Base-by-base conservation (phyloP, 306 rosid genomes). In the peach (Prunus persica) region DNA sequence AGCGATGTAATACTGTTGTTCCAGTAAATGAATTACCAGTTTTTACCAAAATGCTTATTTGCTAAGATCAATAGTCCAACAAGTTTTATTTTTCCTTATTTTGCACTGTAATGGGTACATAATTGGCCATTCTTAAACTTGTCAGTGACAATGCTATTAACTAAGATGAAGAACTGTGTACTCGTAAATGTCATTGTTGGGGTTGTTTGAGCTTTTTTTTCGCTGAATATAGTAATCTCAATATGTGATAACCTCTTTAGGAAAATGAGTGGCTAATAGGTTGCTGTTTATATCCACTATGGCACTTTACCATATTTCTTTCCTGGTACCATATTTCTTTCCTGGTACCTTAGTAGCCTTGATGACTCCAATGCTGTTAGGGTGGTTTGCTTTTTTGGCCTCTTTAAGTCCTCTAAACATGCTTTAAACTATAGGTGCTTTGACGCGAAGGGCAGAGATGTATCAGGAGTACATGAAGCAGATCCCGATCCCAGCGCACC, bases 381-480 rank as follows among this genome's bases (percentile, higher is more conserved):
- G 34, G n/a, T 34, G 2, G 12, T 2, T 27, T 16, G 76, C 38
- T 55, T 20, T 54, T 66, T 50, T 66, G 56, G 56, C 16, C 32
- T 24, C 67, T 77, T 65, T 58, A 6, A 38, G 24, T 67, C 51
- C 63, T 72, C 52, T 73, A 58, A 55, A 63, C 76, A 18, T 82
- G 61, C 34, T 78, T 72, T 24, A 5, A 47, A 28, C 18, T 18
- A 57, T 87, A 92, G 97, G 81, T 38, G 83, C 81, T 72, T 73
- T 95, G 83, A 78, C 63, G 45, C 86, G 76, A 79, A 83, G 92
- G 82, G 99, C 99, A 28, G 90, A 83, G 83, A 88, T 92, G 96
- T 95, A 95, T 90, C 99, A 90, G 79, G 96, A 88, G 6, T 92
- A 88, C 90, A 95, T 89, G 97, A 92, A 88, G 85, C 97, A 79